Evolutionary conservation across 306 rosid genomes (phyloP), one percentile per base, ranked within the genome.

Genomic region (Quercus variabilis): DNA sequence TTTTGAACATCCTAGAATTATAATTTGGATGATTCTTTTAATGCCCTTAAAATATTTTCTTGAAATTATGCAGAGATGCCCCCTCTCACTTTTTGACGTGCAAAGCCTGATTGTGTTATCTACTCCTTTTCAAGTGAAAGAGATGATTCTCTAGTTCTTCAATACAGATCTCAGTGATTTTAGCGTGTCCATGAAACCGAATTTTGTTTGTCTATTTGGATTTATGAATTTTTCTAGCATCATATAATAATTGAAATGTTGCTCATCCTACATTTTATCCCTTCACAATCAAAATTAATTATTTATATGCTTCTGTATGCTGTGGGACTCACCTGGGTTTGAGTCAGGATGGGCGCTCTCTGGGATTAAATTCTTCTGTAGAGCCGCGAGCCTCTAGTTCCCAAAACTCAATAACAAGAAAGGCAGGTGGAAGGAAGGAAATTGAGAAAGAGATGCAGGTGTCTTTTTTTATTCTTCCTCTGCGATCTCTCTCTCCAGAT

Each of bases 391-490:
- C 67, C 19, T 60, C 74, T 18, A 85, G 78, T 12, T 72, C 91
- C 58, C 92, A 92, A 70, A 95, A 90, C 70, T 89, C 97, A 26
- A 60, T 87, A 64, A 93, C 99, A 43, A 90, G 98, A 85, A 95
- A 91, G 74, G 97, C 98, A 8, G 99, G 98, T 64, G 99, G 98
- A 73, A 91, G 96, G 82, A 92, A 85, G 90, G 97, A 88, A 49
- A 88, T 67, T 69, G 91, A 87, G 85, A 91, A 86, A 78, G 94
- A 92, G 82, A 90, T 85, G 92, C 98, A 91, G 98, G 99, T 90
- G 67, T 79, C 82, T 58, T 70, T 76, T 85, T 60, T 74, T 71
- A 57, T 69, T 49, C n/a, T 65, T 67, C 10, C n/a, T 63, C 46
- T 82, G 62, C 43, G 21, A 74, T 56, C 28, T 76, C 28, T 83